Conservation (phyloP, 2,329 filamentous ascomycete genomes). For the Hypomyces rosellus region DNA sequence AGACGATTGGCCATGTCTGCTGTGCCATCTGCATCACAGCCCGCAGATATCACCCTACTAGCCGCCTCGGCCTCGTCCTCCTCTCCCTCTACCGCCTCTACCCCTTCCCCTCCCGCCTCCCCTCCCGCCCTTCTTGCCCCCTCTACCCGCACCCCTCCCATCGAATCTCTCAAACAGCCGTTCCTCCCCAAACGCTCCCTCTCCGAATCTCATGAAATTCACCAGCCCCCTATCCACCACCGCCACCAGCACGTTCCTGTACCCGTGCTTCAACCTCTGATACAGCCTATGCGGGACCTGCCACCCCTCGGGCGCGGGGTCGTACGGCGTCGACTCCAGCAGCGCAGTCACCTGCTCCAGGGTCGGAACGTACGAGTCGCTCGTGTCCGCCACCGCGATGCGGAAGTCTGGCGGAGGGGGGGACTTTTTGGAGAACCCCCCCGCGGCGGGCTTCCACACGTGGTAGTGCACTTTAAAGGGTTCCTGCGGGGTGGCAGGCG, state of each 20-base stretch:
- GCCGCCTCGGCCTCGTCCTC: conserved; percentile 18
- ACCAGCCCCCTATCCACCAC: conserved; percentile 86
- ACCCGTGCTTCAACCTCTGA: conserved; percentile 74
- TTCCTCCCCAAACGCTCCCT: conserved; percentile 74
- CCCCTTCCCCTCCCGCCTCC: conserved; percentile 34
- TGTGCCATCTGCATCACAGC: not conserved
- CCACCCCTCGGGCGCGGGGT: conserved; percentile 43
- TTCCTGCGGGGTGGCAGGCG: conserved; percentile 24
- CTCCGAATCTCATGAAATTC: conserved; percentile 76
- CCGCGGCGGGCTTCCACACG: conserved; percentile 64
- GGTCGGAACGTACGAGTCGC: conserved; percentile 64
- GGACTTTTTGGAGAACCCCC: conserved; percentile 68
- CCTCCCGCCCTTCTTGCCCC: conserved; percentile 37
- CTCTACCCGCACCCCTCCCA: conserved; percentile 32
- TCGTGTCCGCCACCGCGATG: conserved; percentile 73
- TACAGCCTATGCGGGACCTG: conserved; percentile 53
- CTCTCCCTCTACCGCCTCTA: conserved; percentile 21
- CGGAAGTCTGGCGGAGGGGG: conserved; percentile 78
- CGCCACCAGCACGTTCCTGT: conserved; percentile 76
- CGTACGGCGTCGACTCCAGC: conserved; percentile 66
- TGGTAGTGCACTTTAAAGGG: conserved; percentile 73
- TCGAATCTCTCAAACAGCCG: conserved; percentile 58
- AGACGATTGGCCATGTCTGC: no score
- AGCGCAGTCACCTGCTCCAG: conserved; percentile 65
- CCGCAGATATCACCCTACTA: not conserved